Evolutionary conservation across 305 asterid genomes (phyloP).

Genomic region (Fraxinus xanthoxyloides): DNA sequence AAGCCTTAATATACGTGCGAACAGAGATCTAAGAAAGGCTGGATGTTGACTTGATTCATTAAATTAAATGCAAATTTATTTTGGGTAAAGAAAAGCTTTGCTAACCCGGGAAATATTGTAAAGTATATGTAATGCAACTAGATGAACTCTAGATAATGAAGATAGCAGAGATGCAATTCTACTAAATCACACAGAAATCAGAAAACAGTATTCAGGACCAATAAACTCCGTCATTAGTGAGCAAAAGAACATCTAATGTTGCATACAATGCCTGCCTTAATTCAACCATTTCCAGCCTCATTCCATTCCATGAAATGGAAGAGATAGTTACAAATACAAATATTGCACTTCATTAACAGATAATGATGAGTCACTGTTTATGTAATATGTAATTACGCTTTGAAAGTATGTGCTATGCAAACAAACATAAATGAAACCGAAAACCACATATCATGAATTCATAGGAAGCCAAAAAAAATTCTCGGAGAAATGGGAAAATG

Average conservation of each 20-base stretch:
- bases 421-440: background rate
- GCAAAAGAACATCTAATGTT: background rate
- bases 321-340: background rate
- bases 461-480: background rate
- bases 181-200: background rate
- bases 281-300: background rate
- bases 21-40: background rate
- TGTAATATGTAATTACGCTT: background rate
- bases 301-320: background rate
- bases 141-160: background rate
- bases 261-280: background rate
- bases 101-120: background rate
- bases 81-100: background rate
- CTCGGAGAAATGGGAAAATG: background rate
- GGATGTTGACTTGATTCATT: background rate
- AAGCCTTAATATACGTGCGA: background rate
- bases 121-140: background rate
- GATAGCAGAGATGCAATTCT: background rate
- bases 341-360: background rate
- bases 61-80: slow-evolving; percentile 6
- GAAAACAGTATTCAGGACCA: background rate
- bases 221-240: background rate
- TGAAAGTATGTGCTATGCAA: background rate
- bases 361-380: background rate
- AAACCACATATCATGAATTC: background rate